These are phyloP conservation scores for Marvania coccoides DNA, from an alignment of 139 green algal genomes.

Conservation along the genomic window DNA sequence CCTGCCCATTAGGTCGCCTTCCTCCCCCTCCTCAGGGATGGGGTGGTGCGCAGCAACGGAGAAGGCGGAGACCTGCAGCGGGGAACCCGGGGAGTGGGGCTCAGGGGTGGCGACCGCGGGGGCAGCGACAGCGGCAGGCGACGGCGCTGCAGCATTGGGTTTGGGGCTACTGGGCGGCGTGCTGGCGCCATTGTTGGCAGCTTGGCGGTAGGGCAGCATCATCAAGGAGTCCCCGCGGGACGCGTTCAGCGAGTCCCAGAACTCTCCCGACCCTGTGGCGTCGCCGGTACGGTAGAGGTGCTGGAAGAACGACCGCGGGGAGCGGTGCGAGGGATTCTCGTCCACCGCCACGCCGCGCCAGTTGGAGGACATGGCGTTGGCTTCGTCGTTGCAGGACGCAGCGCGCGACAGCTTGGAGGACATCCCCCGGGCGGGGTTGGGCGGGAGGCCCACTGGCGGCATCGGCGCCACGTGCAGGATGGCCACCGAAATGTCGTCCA, in stretches of 20 bases:
- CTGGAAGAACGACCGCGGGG: conserved; percentile 12
- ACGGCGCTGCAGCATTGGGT: no score
- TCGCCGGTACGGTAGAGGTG: conserved; percentile 3
- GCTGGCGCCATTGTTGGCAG: no score
- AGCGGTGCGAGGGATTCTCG: conserved; percentile 18
- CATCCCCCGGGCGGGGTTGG: not conserved
- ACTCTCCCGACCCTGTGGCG: not conserved
- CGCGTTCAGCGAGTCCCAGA: not conserved
- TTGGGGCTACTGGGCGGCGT: no score
- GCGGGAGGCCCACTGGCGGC: not conserved
- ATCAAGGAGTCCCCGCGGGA: no score
- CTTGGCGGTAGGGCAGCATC: no score
- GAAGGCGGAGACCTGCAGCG: no score
- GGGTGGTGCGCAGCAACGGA: no score
- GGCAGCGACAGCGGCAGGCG: no score
- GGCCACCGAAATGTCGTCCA: conserved; percentile 22
- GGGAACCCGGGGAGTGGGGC: no score
- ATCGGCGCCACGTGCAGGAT: conserved; percentile 20
- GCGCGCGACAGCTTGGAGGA: conserved; percentile 5
- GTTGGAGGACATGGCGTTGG: conserved; percentile 11
- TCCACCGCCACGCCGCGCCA: not conserved
- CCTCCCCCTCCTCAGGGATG: no score
- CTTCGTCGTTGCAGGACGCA: conserved; percentile 28
- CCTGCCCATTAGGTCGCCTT: no score
- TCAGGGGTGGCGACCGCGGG: no score